phyloP scores from a whole-genome alignment of 1,139 yeast genomes.

The Blastobotrys capitulatus region DNA sequence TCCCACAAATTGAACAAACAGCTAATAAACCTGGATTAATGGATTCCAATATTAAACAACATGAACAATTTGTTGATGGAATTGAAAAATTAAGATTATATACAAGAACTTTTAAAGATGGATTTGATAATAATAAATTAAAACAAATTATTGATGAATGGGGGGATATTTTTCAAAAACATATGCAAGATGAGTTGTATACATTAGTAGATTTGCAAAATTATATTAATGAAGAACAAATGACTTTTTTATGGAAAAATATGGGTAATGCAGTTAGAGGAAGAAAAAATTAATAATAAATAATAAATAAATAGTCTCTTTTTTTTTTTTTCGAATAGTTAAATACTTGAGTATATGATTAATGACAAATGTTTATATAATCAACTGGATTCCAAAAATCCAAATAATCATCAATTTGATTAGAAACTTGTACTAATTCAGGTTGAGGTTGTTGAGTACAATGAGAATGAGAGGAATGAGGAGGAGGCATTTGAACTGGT shows the following conservation, averaged over 20 bases:
- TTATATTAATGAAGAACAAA: neutral
- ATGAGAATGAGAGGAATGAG: no score
- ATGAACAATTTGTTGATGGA: neutral
- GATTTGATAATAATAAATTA: neutral
- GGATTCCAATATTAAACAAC: conserved; percentile 2
- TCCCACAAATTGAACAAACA: conserved; percentile 4
- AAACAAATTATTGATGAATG: neutral
- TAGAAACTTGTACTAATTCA: no score
- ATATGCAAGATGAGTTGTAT: conserved; percentile 4
- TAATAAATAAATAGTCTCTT: no score
- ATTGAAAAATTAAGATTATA: neutral
- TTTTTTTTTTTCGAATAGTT: no score
- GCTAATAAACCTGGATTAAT: conserved; percentile 6
- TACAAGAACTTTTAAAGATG: neutral
- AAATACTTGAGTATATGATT: neutral
- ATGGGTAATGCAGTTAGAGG: neutral
- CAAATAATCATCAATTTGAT: conserved; percentile 8
- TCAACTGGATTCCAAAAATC: conserved; percentile 16
- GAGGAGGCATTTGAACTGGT: no score
- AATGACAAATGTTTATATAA: conserved; percentile 10
- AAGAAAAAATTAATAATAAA: no score
- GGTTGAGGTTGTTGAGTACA: no score
- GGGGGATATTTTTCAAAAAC: conserved; percentile 3
- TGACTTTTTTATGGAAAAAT: neutral
- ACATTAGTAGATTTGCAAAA: conserved; percentile 2